A percentile compares a stretch with the other conserved stretches of the same genome.
Conservation (phyloP, 106 monocot species). For the Allium fistulosum region DNA sequence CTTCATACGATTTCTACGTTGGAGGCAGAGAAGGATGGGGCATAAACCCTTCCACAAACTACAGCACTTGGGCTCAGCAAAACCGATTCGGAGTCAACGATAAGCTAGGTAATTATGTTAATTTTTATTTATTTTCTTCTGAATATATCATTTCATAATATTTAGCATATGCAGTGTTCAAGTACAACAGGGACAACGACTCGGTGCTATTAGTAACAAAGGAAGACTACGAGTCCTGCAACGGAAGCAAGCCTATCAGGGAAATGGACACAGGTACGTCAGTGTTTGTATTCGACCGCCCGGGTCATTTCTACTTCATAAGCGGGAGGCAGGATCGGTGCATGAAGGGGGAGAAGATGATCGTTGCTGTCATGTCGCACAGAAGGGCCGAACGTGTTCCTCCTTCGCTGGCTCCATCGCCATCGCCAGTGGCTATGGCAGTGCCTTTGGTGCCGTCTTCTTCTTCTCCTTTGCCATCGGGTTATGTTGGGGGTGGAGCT, state of each 20-base stretch:
- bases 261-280: conserved; percentile 33
- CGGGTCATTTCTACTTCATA: conserved; percentile 78
- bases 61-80: conserved; percentile 15
- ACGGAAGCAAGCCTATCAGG: conserved; percentile 32
- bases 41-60: not conserved
- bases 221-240: conserved; percentile 52
- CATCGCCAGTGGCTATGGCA: not conserved
- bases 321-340: conserved; percentile 33
- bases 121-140: no score
- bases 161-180: conserved; percentile 45
- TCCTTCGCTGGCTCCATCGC: not conserved
- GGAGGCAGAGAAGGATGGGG: conserved; percentile 15
- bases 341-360: conserved; percentile 49
- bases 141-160: no score
- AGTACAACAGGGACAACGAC: conserved; percentile 47
- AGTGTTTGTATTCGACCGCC: conserved; percentile 28
- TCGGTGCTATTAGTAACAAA: conserved; percentile 49
- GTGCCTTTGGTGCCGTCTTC: not conserved
- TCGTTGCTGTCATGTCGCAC: conserved; percentile 35
- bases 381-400: conserved; percentile 1
- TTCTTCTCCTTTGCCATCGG: not conserved
- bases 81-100: conserved; percentile 17
- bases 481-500: not conserved
- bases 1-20: conserved; percentile 20
- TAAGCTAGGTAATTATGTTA: conserved; percentile 9